Percentiles rank a stretch among this genome's conserved stretches.
These are phyloP conservation scores for Ganoderma resinaceum DNA, from an alignment of 1,284 basidiomycete species.

Conservation along the genomic window DNA sequence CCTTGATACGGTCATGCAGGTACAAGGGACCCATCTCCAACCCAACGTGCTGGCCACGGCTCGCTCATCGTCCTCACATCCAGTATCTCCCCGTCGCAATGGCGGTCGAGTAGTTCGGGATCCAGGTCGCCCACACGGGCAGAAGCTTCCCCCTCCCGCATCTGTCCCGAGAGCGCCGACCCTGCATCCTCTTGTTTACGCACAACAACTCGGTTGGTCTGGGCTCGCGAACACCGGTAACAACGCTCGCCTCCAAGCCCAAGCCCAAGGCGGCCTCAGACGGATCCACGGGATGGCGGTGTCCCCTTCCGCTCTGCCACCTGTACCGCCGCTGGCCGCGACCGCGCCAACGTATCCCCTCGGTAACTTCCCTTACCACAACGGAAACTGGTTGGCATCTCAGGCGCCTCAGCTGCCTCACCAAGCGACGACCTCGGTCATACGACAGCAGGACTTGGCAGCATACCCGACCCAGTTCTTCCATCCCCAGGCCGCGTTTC, in stretches of 20 bases:
- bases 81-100: not conserved
- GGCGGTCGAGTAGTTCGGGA: not conserved
- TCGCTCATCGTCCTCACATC: constrained; percentile 3
- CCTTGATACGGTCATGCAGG: constrained; percentile 6
- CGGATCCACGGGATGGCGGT: not conserved
- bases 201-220: constrained; percentile 14
- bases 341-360: not conserved
- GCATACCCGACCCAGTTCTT: constrained; percentile 5
- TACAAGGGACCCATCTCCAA: not conserved
- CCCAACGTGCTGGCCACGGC: constrained; percentile 9
- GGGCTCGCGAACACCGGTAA: not conserved
- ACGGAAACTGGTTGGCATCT: not conserved
- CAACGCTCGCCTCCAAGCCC: not conserved
- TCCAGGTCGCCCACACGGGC: not conserved
- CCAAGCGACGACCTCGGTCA: not conserved
- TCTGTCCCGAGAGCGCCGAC: constrained; percentile 2
- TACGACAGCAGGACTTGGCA: constrained; percentile 17
- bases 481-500: not conserved
- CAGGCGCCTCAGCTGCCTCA: not conserved
- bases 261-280: not conserved
- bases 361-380: constrained; percentile 1
- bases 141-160: not conserved
- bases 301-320: not conserved
- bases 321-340: not conserved
- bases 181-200: constrained; percentile 11